phyloP scores from a whole-genome alignment of 75 land plant genomes.

The Pinus taeda region DNA sequence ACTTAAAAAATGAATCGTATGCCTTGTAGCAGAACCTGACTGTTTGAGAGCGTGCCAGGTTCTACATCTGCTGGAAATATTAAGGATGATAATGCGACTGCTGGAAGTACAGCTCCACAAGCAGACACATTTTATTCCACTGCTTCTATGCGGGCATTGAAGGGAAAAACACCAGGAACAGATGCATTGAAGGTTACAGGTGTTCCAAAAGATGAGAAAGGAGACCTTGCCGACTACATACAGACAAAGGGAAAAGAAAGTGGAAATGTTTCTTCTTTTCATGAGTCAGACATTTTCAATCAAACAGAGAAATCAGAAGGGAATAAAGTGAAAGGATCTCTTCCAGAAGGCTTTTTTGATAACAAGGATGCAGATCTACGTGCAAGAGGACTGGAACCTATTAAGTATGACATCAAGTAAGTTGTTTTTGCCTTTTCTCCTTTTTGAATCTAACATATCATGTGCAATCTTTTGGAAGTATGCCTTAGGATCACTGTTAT shows the following conservation, averaged over 20 bases:
- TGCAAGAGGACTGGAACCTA: constrained; percentile 87
- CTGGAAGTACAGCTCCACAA: background rate
- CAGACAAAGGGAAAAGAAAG: background rate
- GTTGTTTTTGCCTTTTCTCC: constrained; percentile 11
- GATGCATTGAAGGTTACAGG: background rate
- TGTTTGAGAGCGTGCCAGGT: background rate
- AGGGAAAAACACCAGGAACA: constrained; percentile 5
- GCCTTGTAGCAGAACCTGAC: background rate
- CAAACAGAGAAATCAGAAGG: constrained; percentile 11
- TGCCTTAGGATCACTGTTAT: background rate
- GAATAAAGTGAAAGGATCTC: constrained; percentile 37
- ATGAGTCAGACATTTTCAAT: constrained; percentile 4
- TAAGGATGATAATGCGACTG: background rate
- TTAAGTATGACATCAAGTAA: constrained; percentile 85
- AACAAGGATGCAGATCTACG: constrained; percentile 86
- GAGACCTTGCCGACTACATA: background rate
- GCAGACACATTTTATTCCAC: background rate
- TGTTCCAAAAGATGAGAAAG: constrained; percentile 3
- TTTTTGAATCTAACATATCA: background rate
- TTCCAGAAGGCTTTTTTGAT: constrained; percentile 93
- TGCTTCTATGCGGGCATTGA: background rate
- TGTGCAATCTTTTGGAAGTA: background rate
- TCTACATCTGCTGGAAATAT: background rate
- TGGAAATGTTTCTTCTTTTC: background rate
- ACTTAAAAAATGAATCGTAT: background rate